Conservation (phyloP, 306 rosid species). For the Oxytropis ochrocephala region DNA sequence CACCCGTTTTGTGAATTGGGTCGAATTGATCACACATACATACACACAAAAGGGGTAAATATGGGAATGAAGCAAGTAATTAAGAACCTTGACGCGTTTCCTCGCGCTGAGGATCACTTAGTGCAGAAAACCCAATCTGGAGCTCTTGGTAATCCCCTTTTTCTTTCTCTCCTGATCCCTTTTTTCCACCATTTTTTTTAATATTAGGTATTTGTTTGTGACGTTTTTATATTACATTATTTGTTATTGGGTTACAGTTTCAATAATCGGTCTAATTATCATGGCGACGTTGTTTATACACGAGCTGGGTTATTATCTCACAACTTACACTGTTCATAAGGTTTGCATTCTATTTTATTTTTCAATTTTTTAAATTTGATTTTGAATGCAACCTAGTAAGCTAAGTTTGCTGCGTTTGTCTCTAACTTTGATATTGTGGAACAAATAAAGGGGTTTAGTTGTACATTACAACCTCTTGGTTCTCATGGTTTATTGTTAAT, state of each 20-base stretch:
- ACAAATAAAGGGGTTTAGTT: background rate
- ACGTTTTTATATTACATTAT: background rate
- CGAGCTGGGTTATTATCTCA: slow-evolving; percentile 83
- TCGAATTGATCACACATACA: background rate
- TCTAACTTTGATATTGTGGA: background rate
- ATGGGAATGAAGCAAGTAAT: slow-evolving; percentile 80
- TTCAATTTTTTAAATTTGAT: background rate
- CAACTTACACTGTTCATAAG: slow-evolving; percentile 83
- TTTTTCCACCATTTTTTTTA: background rate
- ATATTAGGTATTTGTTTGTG: too few relatives aligned
- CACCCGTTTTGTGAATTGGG: background rate
- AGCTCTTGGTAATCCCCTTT: slow-evolving; percentile 66
- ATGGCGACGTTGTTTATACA: slow-evolving; percentile 81
- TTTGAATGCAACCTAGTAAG: background rate
- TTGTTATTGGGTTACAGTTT: slow-evolving; percentile 37
- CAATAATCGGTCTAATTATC: slow-evolving; percentile 63
- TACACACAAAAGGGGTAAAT: background rate
- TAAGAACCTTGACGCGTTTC: slow-evolving; percentile 85
- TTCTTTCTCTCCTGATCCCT: background rate
- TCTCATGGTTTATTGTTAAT: background rate
- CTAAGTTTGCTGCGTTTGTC: background rate
- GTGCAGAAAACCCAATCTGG: slow-evolving; percentile 91
- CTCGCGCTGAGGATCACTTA: slow-evolving; percentile 96
- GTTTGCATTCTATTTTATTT: slow-evolving; percentile 26
- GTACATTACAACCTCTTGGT: background rate